phyloP scores from a whole-genome alignment of 2,329 filamentous ascomycete genomes.

The Didymella segeticola region DNA sequence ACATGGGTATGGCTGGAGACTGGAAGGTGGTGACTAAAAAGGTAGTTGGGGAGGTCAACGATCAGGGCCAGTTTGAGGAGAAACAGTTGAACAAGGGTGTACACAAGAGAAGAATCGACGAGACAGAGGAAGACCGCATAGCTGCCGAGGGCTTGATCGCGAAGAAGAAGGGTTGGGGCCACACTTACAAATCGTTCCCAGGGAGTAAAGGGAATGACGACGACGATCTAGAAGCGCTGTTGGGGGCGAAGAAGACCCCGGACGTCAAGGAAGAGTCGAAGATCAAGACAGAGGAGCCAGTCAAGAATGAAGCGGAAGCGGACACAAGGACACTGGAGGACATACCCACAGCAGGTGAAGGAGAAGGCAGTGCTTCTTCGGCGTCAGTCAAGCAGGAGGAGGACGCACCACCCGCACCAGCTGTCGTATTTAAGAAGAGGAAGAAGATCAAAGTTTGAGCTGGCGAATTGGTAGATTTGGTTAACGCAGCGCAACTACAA shows the following conservation, averaged over 20 bases:
- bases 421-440: constrained; percentile 80
- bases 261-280: constrained; percentile 54
- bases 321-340: constrained; percentile 27
- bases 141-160: constrained; percentile 59
- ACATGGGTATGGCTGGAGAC: constrained; percentile 87
- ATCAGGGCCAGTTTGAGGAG: constrained; percentile 54
- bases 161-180: constrained; percentile 54
- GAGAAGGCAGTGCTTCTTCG: constrained; percentile 24
- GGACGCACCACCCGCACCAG: constrained; percentile 36
- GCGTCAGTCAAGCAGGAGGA: constrained; percentile 30
- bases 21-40: constrained; percentile 74
- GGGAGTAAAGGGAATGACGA: constrained; percentile 56
- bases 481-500: not conserved
- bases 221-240: constrained; percentile 71
- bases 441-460: constrained; percentile 62
- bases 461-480: not conserved
- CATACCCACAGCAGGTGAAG: constrained; percentile 40
- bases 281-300: constrained; percentile 28
- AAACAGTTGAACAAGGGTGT: constrained; percentile 60
- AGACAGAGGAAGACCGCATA: constrained; percentile 67
- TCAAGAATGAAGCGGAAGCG: constrained; percentile 29
- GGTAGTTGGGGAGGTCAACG: constrained; percentile 52
- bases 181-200: constrained; percentile 54
- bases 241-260: constrained; percentile 46
- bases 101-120: constrained; percentile 67